A percentile compares a stretch with the other conserved stretches of the same genome.
phyloP scores from a whole-genome alignment of 345 rosid species.

The Populus alba region DNA sequence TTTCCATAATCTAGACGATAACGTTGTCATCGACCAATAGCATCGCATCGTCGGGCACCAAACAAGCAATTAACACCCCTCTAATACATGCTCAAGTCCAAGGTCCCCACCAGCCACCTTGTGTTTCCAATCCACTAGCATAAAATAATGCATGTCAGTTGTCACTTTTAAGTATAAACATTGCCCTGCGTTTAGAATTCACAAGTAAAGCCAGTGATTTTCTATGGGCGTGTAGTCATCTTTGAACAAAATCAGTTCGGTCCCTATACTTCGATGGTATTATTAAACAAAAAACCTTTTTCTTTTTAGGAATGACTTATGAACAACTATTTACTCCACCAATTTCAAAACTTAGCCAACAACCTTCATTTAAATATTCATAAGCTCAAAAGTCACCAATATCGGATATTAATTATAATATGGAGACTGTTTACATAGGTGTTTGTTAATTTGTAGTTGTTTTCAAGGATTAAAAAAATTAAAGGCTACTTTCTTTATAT shows the following conservation, averaged over 20 bases:
- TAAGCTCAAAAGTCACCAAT: background rate
- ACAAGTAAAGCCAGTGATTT: too few relatives aligned
- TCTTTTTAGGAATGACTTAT: background rate
- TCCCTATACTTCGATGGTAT: too few relatives aligned
- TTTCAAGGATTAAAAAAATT: background rate
- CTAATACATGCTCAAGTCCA: slow-evolving; percentile 30
- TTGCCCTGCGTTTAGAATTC: too few relatives aligned
- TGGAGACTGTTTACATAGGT: background rate
- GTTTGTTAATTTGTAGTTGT: background rate
- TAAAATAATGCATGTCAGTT: slow-evolving; percentile 9
- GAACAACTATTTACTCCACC: background rate
- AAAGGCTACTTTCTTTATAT: background rate
- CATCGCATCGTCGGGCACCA: slow-evolving; percentile 28
- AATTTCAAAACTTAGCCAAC: background rate
- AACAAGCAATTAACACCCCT: slow-evolving; percentile 21
- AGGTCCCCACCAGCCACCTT: slow-evolving; percentile 12
- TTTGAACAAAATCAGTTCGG: too few relatives aligned
- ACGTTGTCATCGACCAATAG: slow-evolving; percentile 24
- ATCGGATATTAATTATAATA: background rate
- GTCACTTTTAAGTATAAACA: background rate
- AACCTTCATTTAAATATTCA: slow-evolving; percentile 11
- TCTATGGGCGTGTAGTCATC: too few relatives aligned
- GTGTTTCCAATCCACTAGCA: slow-evolving; percentile 9
- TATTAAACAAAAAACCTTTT: too few relatives aligned
- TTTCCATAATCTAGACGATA: slow-evolving; percentile 28